Evolutionary conservation across 129 eudicot species (phyloP), one percentile per base, ranked within the genome.

Genomic region (Pulicaria dysenterica): DNA sequence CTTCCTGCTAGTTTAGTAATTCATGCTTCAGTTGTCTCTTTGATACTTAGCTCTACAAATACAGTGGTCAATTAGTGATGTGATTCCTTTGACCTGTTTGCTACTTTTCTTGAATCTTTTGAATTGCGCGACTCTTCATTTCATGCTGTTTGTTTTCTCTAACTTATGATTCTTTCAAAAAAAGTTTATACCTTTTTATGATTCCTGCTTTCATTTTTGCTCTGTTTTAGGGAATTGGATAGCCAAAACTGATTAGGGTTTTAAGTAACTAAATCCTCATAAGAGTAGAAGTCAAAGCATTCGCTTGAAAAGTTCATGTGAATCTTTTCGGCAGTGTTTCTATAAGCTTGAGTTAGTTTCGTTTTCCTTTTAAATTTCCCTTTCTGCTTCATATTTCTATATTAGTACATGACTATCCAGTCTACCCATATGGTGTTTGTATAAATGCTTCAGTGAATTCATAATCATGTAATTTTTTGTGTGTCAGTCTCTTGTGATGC

Each of bases 181-280:
- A n/a, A n/a, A n/a, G n/a, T n/a, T n/a, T n/a, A n/a, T n/a, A n/a
- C n/a, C 49, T n/a, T 41, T 64, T n/a, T n/a, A 15, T 46, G 34
- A 16, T 45, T 58, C 39, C 38, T 34, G 40, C 40, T 72, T 43
- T 43, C 49, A 13, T 41, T 71, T 70, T 57, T 56, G n/a, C 36
- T 57, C 44, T 70, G 64, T 5, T 67, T 48, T 47, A 43, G 58
- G 34, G 51, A 44, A 55, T 34, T 72, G 56, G 37, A 44, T 17
- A 73, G 49, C 48, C 17, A 45, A 67, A 76, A 17, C 5, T 76
- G 6, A 11, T 75, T 75, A 65, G 67, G 73, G 74, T 76, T 55
- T 12, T 66, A 66, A n/a, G n/a, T n/a, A 47, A 44, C 46, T 24
- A 12, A 7, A 66, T 31, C 16, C 5, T 44, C 43, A 12, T 24